Evolutionary conservation across 371 early-diverging fungal genomes (phyloP).

Genomic region (Rhizopus stolonifer): DNA sequence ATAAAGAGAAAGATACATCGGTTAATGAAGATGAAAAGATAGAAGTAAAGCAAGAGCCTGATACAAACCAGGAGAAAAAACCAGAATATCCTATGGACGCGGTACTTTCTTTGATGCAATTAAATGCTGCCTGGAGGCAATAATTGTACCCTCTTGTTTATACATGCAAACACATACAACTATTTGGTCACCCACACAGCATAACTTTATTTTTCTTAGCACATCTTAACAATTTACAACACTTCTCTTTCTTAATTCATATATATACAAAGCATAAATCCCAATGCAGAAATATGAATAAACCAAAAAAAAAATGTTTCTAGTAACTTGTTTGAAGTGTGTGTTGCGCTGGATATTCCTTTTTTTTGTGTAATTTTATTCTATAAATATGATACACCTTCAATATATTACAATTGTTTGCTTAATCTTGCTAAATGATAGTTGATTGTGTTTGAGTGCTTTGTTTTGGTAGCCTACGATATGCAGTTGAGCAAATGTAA

Average conservation of each 20-base stretch:
- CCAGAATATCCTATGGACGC: conserved; percentile 51
- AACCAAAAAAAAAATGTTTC: too few relatives aligned
- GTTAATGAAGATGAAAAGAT: too few relatives aligned
- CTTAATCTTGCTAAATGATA: conserved; percentile 69
- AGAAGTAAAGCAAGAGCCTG: neutral
- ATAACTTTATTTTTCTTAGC: too few relatives aligned
- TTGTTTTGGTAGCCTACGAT: conserved; percentile 49
- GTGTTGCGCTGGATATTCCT: neutral
- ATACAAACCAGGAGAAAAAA: conserved; percentile 25
- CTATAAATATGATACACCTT: conserved; percentile 2
- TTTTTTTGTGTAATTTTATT: neutral
- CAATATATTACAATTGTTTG: conserved; percentile 53
- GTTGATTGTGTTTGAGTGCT: conserved; percentile 61
- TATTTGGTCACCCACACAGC: too few relatives aligned
- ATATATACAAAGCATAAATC: neutral
- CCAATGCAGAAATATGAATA: neutral
- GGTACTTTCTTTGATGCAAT: conserved; percentile 50
- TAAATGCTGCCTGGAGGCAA: conserved; percentile 50
- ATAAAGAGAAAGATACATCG: too few relatives aligned
- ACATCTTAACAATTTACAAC: neutral
- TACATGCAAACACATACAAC: too few relatives aligned
- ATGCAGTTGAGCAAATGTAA: neutral
- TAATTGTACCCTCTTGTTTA: conserved; percentile 9
- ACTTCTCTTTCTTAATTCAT: conserved; percentile 1
- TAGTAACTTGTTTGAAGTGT: too few relatives aligned